Conservation (phyloP, 768 basidiomycete species). For the Tubosaeta brunneosetosa region DNA sequence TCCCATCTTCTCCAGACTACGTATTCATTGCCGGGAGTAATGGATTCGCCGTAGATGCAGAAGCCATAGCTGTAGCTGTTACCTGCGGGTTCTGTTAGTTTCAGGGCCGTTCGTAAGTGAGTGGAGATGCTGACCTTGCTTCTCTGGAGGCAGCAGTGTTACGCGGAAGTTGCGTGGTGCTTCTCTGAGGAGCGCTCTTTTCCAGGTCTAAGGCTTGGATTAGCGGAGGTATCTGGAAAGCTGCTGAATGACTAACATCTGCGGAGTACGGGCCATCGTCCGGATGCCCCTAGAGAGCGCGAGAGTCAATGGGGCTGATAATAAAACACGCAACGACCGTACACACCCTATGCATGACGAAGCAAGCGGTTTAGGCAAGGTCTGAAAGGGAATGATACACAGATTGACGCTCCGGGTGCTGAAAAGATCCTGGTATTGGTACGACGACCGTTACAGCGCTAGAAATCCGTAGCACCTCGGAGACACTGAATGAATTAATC, state of each 20-base stretch:
- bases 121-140: constrained; percentile 43
- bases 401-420: constrained; percentile 2
- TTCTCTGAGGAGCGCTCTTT: constrained; percentile 54
- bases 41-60: constrained; percentile 43
- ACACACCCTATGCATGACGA: constrained; percentile 15
- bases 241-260: constrained; percentile 22
- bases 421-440: background rate
- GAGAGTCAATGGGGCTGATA: background rate
- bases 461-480: background rate
- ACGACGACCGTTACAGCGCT: background rate
- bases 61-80: constrained; percentile 57
- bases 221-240: background rate
- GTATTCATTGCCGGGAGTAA: constrained; percentile 45
- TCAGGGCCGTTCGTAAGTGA: background rate
- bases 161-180: constrained; percentile 59
- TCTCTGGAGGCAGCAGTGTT: constrained; percentile 53
- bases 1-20: constrained; percentile 81
- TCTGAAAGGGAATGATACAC: background rate
- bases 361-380: background rate
- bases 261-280: constrained; percentile 11
- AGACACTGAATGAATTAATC: constrained; percentile 1
- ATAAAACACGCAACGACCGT: background rate
- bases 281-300: constrained; percentile 4
- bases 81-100: constrained; percentile 33
- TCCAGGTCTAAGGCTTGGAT: constrained; percentile 43